Base-by-base conservation (phyloP, 495 filamentous ascomycete species). In the Viridothelium virens region DNA sequence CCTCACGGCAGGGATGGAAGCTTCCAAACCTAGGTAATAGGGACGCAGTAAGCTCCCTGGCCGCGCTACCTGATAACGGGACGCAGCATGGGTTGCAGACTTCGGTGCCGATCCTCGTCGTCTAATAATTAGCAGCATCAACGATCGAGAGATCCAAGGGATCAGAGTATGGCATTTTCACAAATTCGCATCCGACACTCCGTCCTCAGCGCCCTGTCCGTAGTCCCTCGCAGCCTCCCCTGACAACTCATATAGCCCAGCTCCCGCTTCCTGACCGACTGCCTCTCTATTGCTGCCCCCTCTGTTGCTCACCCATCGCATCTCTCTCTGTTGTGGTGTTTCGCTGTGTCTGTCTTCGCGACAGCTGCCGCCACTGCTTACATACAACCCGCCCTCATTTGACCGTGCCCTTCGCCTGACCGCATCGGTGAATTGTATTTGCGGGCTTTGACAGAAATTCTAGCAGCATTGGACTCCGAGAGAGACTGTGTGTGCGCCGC, bases 81-180 rank as follows among this genome's bases (percentile, higher is more conserved):
- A 33, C 10, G 53, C 53, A 36, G 53, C 53, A 18, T 14, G 7
- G 14, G 7, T 7, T 44, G 41, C 41, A 44, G 41, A 14, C 41
- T 44, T 53, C 25, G 53, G 25, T 31, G 53, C 53, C 31, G 53
- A 59, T 59, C 53, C 53, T 59, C 53, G 53, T 59, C 53, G 53
- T 59, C 53, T 59, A 59, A 59, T 59, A 59, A 59, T 59, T 59
- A 59, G 53, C 33, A 59, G 53, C 53, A 59, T 59, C 53, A 59
- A 59, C 53, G 53, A 59, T 59, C 53, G 53, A 59, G 53, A 59
- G 53, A 59, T 59, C 53, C 53, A 59, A 59, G 31, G 53, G 53
- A 59, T 59, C 53, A 59, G 53, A 31, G 36, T 36, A 59, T 59
- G 53, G 53, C 18, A 59, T 59, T 59, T 31, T 59, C 36, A 36